Evolutionary conservation across 2,329 filamentous ascomycete species (phyloP), one percentile per base, ranked within the genome.

Genomic region (Ophiostoma triangulosporum): DNA sequence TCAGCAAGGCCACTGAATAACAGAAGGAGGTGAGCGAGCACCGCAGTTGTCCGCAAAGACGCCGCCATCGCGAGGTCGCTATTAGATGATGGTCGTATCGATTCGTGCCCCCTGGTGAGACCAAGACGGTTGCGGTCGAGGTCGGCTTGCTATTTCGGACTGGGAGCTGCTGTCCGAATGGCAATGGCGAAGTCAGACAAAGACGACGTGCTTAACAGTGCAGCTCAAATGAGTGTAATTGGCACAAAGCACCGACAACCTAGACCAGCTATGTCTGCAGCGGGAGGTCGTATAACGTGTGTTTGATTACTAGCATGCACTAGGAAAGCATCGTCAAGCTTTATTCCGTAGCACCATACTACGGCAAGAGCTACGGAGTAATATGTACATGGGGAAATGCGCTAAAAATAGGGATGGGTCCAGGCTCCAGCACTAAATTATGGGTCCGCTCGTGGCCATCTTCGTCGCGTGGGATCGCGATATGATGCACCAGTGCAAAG

Each of bases 1-100:
- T 81, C 72, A 17, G 72, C 70, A 55, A 73, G 26, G 12, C 36
- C 27, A 26, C 50, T 70, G 31, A 74, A 74, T 54, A 77, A 59
- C 51, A 69, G 62, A 15, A 73, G 61, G 46, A 53, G 26, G 36
- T 51, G 53, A 6, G 72, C 62, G 22, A 78, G 67, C 52, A 77
- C n/a, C n/a, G n/a, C 58, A 33, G 81, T 64, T 64, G 70, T 75
- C 61, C 68, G 65, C 60, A 68, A 63, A 33, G 48, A 69, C 51
- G 26, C 48, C 52, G 32, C 50, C 46, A 46, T 46, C 17, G 17
- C 22, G 29, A 46, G 22, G 14, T 15, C n/a, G 40, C 22, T n/a
- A n/a, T n/a, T n/a, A n/a, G n/a, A n/a, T n/a, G n/a, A n/a, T n/a
- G n/a, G n/a, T n/a, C n/a, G n/a, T n/a, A n/a, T n/a, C n/a, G n/a